Conservation (phyloP, 139 green algal species). For the Pleodorina starrii region DNA sequence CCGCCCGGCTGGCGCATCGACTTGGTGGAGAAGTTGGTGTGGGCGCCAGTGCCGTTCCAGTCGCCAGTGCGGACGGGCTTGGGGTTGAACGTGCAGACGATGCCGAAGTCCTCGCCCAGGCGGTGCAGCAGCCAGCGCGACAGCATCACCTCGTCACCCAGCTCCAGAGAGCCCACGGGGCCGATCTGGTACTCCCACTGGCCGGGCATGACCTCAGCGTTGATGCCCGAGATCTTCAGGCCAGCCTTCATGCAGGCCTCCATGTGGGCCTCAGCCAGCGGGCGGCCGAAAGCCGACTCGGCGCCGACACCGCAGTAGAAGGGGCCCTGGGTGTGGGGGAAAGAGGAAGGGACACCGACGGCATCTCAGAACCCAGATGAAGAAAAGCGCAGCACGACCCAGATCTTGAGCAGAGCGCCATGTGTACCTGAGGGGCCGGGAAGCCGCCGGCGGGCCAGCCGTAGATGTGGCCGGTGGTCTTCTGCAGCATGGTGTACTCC, state of each 20-base stretch:
- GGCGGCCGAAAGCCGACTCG: constrained; percentile 87
- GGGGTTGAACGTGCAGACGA: constrained; percentile 87
- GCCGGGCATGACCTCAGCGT: constrained; percentile 93
- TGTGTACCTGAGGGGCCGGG: constrained; percentile 80
- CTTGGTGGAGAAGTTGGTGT: constrained; percentile 95
- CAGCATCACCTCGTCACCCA: constrained; percentile 87
- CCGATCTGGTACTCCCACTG: constrained; percentile 97
- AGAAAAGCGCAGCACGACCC: not conserved
- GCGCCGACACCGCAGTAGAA: constrained; percentile 92
- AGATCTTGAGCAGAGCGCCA: no score
- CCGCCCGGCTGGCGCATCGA: constrained; percentile 87
- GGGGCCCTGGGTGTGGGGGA: constrained; percentile 82
- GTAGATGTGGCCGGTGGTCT: constrained; percentile 69
- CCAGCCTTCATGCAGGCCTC: constrained; percentile 91
- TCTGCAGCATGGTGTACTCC: constrained; percentile 92
- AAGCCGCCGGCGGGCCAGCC: constrained; percentile 91
- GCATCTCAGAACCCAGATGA: no score
- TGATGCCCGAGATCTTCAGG: constrained; percentile 89
- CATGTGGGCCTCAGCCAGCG: constrained; percentile 88
- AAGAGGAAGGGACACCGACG: no score
- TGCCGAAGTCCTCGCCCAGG: constrained; percentile 82
- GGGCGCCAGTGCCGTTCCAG: constrained; percentile 92
- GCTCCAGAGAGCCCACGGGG: constrained; percentile 83
- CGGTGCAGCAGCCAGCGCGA: constrained; percentile 88
- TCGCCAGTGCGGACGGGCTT: constrained; percentile 91